These are phyloP conservation scores for Pseudopithomyces maydicus DNA, from an alignment of 2,329 filamentous ascomycete species.

Conservation along the genomic window DNA sequence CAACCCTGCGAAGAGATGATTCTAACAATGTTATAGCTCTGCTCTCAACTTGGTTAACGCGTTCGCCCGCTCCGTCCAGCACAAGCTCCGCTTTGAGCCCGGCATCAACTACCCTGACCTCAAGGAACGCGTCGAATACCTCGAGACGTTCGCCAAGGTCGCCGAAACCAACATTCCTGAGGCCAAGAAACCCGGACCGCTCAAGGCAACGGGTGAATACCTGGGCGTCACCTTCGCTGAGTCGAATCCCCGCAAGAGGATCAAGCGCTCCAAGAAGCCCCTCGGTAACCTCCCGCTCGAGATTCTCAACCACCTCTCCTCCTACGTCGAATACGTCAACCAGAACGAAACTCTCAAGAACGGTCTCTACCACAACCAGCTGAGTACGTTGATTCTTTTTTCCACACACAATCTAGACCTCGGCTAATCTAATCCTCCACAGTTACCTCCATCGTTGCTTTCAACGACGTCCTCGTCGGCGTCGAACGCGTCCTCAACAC, in stretches of 20 bases:
- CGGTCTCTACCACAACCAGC: slow-evolving; percentile 64
- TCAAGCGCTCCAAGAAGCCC: slow-evolving; percentile 74
- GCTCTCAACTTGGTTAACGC: slow-evolving; percentile 79
- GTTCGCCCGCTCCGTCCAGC: slow-evolving; percentile 78
- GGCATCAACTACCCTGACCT: slow-evolving; percentile 79
- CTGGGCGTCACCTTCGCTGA: slow-evolving; percentile 77
- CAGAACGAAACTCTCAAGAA: slow-evolving; percentile 60
- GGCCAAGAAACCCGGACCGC: slow-evolving; percentile 31
- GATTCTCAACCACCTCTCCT: slow-evolving; percentile 73
- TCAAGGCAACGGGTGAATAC: slow-evolving; percentile 72
- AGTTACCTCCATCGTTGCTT: slow-evolving; percentile 64
- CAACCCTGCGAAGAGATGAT: no score
- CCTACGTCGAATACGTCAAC: slow-evolving; percentile 68
- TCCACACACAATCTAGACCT: no score
- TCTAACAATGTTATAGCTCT: slow-evolving; percentile 47
- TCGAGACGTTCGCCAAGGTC: slow-evolving; percentile 74
- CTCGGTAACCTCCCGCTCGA: slow-evolving; percentile 85
- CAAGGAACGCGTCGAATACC: slow-evolving; percentile 68
- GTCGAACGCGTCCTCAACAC: slow-evolving; percentile 82
- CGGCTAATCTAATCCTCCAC: slow-evolving; percentile 19
- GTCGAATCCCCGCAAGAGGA: slow-evolving; percentile 76
- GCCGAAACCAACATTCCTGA: slow-evolving; percentile 53
- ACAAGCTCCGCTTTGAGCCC: slow-evolving; percentile 82
- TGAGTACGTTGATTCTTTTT: slow-evolving; percentile 38
- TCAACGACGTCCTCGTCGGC: slow-evolving; percentile 75